phyloP scores from a whole-genome alignment of 2,329 filamentous ascomycete genomes.

The Aspergillus novoparasiticus region DNA sequence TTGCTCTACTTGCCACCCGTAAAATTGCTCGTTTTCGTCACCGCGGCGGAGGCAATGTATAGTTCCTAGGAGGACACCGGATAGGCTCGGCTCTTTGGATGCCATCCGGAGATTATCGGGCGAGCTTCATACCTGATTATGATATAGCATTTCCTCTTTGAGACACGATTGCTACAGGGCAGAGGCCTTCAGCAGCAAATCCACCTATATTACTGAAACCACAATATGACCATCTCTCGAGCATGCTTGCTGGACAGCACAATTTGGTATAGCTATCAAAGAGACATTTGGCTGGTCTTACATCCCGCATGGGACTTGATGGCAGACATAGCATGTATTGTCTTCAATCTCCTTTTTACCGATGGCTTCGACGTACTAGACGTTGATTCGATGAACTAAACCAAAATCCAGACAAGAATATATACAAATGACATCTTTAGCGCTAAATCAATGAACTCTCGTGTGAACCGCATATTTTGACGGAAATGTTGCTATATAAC shows the following conservation, averaged over 20 bases:
- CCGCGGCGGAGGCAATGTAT: neutral
- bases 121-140: neutral
- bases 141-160: neutral
- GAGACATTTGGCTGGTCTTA: neutral
- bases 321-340: neutral
- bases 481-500: neutral
- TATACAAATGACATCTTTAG: accelerated
- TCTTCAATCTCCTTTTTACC: neutral
- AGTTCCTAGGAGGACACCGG: neutral
- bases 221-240: neutral
- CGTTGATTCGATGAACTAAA: neutral
- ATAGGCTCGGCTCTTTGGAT: neutral
- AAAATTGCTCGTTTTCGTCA: neutral
- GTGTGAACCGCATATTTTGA: neutral
- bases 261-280: accelerated
- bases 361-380: neutral
- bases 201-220: accelerated
- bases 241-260: accelerated
- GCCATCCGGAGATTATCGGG: neutral
- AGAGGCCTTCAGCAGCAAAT: neutral
- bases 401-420: neutral
- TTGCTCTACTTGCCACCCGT: neutral
- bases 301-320: neutral
- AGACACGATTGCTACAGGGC: too few species aligned
- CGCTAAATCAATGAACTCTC: neutral